phyloP scores from a whole-genome alignment of 2,329 filamentous ascomycete species.

The Ophiostoma montium region DNA sequence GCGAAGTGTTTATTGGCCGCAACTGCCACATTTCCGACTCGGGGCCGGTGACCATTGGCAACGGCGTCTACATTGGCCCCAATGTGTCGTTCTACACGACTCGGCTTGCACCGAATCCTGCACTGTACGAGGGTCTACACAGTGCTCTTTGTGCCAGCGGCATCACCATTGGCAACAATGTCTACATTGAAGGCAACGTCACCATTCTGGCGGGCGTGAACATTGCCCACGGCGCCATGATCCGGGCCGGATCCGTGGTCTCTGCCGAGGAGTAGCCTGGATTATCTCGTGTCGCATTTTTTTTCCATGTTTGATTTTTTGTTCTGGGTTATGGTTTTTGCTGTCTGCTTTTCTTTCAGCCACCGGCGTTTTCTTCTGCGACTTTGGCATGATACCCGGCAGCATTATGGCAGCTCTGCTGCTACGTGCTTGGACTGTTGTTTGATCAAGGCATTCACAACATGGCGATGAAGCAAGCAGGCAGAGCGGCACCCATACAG shows the following conservation, averaged over 20 bases:
- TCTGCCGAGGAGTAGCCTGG: conserved; percentile 41
- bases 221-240: conserved; percentile 63
- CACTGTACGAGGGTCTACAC: conserved; percentile 57
- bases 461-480: not conserved
- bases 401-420: conserved; percentile 4
- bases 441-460: conserved; percentile 4
- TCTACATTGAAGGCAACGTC: conserved; percentile 67
- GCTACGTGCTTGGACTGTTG: conserved; percentile 3
- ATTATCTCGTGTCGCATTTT: not conserved
- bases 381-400: conserved; percentile 15
- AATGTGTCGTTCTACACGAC: conserved; percentile 78
- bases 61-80: conserved; percentile 62
- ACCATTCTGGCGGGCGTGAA: conserved; percentile 66
- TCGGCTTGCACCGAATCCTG: conserved; percentile 57
- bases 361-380: not conserved
- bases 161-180: conserved; percentile 73
- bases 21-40: conserved; percentile 80
- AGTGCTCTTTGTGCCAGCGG: conserved; percentile 56
- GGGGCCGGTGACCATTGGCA: conserved; percentile 68
- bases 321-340: not conserved
- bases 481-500: not conserved
- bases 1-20: conserved; percentile 69
- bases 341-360: not conserved
- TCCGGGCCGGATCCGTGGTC: conserved; percentile 76
- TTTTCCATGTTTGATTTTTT: not conserved